These are phyloP conservation scores for Citrus medica DNA, from an alignment of 345 rosid species.

Conservation along the genomic window DNA sequence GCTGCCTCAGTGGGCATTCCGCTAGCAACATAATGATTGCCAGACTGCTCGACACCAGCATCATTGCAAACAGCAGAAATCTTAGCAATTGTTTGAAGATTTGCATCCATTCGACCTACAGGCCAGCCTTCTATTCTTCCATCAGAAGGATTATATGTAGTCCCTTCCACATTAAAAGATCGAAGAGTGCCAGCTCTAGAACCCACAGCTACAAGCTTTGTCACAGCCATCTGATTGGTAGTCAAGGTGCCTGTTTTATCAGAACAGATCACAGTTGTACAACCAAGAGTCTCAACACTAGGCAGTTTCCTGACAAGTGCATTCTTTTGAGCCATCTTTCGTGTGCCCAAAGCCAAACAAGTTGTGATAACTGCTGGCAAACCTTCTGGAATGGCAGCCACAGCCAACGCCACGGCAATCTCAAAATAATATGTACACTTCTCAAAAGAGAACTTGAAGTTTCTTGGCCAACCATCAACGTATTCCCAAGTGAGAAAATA, in stretches of 20 bases:
- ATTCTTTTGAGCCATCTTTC: slow-evolving; percentile 98
- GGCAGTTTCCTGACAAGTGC: slow-evolving; percentile 92
- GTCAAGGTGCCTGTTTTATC: slow-evolving; percentile 96
- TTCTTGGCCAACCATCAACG: slow-evolving; percentile 86
- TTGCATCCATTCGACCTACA: slow-evolving; percentile 67
- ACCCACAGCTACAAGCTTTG: slow-evolving; percentile 86
- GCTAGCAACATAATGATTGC: slow-evolving; percentile 53
- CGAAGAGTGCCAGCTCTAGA: slow-evolving; percentile 61
- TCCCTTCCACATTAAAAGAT: slow-evolving; percentile 80
- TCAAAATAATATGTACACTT: slow-evolving; percentile 98
- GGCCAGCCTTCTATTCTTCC: slow-evolving; percentile 79
- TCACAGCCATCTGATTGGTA: slow-evolving; percentile 88
- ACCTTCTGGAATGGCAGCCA: slow-evolving; percentile 98
- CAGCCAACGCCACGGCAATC: slow-evolving; percentile 94
- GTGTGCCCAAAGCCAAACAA: slow-evolving; percentile 88
- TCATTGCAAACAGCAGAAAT: slow-evolving; percentile 89
- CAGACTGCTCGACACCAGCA: slow-evolving; percentile 71
- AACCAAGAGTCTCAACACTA: slow-evolving; percentile 93
- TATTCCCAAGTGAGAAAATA: slow-evolving; percentile 91
- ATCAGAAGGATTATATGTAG: slow-evolving; percentile 74
- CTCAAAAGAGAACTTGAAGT: slow-evolving; percentile 89
- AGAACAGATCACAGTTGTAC: slow-evolving; percentile 91
- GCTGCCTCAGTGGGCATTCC: slow-evolving; percentile 98
- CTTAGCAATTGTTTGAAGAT: slow-evolving; percentile 89
- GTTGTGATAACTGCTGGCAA: slow-evolving; percentile 96